phyloP scores from a whole-genome alignment of 805 yeast species.

The Geotrichum ghanense region DNA sequence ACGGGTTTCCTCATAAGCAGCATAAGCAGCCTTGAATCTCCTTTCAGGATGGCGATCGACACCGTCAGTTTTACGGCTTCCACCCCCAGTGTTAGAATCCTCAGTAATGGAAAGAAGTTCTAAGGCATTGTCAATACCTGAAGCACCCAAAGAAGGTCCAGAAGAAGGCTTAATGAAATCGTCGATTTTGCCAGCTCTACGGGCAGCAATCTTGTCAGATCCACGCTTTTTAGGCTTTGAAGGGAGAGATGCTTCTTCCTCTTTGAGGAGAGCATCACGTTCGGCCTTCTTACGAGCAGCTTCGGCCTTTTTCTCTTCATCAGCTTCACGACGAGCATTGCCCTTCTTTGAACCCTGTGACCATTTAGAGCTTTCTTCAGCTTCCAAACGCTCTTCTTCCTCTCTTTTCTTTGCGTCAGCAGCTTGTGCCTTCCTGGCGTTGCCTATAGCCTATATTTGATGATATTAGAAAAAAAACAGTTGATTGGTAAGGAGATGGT shows the following conservation, averaged over 20 bases:
- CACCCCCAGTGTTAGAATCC: slow-evolving; percentile 35
- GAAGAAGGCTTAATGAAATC: slow-evolving; percentile 46
- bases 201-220: slow-evolving; percentile 53
- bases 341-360: slow-evolving; percentile 59
- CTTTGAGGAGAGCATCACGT: slow-evolving; percentile 53
- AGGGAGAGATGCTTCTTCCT: slow-evolving; percentile 55
- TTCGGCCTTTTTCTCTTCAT: slow-evolving; percentile 59
- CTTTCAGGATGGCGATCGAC: slow-evolving; percentile 84
- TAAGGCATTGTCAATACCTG: slow-evolving; percentile 67
- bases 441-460: slow-evolving; percentile 37
- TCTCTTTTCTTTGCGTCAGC: slow-evolving; percentile 47
- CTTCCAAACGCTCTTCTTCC: slow-evolving; percentile 35
- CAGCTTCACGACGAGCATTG: slow-evolving; percentile 58
- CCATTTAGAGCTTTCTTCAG: slow-evolving; percentile 56
- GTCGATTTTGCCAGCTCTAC: slow-evolving; percentile 51
- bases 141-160: slow-evolving; percentile 49
- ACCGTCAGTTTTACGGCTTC: slow-evolving; percentile 46
- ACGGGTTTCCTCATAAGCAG: slow-evolving; percentile 60
- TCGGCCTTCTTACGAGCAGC: slow-evolving; percentile 75
- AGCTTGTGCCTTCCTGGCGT: slow-evolving; percentile 55
- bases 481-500: too few relatives aligned
- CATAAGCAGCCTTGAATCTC: slow-evolving; percentile 70
- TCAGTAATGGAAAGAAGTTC: slow-evolving; percentile 53
- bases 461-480: slow-evolving; percentile 1
- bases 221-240: slow-evolving; percentile 58